Evolutionary conservation across 371 early-diverging fungal species (phyloP).

Genomic region (Capillidium heterosporum): DNA sequence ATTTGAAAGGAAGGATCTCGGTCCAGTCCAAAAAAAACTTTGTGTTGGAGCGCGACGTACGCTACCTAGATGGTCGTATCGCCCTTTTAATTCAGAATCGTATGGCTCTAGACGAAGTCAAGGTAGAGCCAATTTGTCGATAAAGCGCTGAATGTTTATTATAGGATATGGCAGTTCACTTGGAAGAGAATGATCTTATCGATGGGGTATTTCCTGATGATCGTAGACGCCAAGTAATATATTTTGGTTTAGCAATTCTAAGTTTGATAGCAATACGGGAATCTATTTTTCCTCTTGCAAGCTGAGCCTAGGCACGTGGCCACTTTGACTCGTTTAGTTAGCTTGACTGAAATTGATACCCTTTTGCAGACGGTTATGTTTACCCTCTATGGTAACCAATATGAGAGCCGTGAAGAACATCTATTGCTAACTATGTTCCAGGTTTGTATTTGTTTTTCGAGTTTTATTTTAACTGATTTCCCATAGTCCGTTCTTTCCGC

Average conservation of each 20-base stretch:
- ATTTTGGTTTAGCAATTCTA: background rate
- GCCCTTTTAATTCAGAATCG: conserved; percentile 85
- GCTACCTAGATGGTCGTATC: conserved; percentile 83
- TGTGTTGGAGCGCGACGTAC: conserved; percentile 80
- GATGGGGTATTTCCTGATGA: conserved; percentile 61
- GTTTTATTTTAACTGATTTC: background rate
- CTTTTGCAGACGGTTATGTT: conserved; percentile 91
- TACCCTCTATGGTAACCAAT: conserved; percentile 89
- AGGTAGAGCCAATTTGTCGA: conserved; percentile 7
- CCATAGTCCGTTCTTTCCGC: conserved; percentile 63
- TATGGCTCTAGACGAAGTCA: conserved; percentile 71
- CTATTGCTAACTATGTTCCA: conserved; percentile 89
- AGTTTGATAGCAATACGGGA: conserved; percentile 43
- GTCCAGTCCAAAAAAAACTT: conserved; percentile 91
- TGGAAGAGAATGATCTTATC: conserved; percentile 52
- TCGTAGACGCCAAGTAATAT: conserved; percentile 49
- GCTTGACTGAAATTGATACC: conserved; percentile 77
- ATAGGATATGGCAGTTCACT: conserved; percentile 51
- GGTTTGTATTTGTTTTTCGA: conserved; percentile 19
- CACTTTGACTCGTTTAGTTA: conserved; percentile 60
- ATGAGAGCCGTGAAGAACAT: conserved; percentile 89
- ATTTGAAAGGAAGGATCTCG: conserved; percentile 76
- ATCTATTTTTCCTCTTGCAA: conserved; percentile 85
- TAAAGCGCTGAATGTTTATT: background rate
- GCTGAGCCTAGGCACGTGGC: conserved; percentile 86